Evolutionary conservation across 345 rosid species (phyloP).

Genomic region (Gossypioides kirkii): DNA sequence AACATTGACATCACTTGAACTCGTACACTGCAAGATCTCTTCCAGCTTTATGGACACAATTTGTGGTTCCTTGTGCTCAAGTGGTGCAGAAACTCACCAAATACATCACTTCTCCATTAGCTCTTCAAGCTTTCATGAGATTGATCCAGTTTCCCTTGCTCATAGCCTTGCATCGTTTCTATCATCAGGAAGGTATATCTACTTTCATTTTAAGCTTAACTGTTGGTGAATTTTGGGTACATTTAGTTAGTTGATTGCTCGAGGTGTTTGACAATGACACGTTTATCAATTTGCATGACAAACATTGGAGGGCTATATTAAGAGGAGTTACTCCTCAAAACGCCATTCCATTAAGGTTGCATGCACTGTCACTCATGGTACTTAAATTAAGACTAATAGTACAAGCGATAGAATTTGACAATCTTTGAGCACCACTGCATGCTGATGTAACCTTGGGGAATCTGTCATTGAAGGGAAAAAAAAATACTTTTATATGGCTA

Average conservation of each 20-base stretch:
- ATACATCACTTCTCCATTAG: conserved; percentile 50
- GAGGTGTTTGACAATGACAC: neutral
- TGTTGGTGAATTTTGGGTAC: conserved; percentile 9
- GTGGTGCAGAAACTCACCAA: conserved; percentile 31
- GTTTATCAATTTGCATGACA: conserved; percentile 9
- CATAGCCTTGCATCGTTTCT: conserved; percentile 52
- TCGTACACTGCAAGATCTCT: conserved; percentile 71
- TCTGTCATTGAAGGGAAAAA: neutral
- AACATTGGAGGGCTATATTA: neutral
- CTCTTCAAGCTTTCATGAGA: conserved; percentile 49
- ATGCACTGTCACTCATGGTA: neutral
- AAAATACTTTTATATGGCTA: neutral
- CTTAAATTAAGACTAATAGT: neutral
- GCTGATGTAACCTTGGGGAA: neutral
- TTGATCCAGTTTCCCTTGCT: conserved; percentile 33
- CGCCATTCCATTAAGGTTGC: neutral
- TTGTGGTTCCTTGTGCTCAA: conserved; percentile 38
- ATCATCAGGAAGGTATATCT: conserved; percentile 54
- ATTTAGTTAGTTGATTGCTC: conserved; percentile 4
- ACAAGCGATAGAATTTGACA: neutral
- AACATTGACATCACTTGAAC: conserved; percentile 65
- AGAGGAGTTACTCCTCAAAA: neutral
- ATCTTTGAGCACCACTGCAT: neutral
- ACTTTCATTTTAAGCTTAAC: conserved; percentile 9
- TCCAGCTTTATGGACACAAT: conserved; percentile 43